Evolutionary conservation across 1,139 yeast genomes (phyloP), one percentile per base, ranked within the genome.

Genomic region (Candida smagusa): DNA sequence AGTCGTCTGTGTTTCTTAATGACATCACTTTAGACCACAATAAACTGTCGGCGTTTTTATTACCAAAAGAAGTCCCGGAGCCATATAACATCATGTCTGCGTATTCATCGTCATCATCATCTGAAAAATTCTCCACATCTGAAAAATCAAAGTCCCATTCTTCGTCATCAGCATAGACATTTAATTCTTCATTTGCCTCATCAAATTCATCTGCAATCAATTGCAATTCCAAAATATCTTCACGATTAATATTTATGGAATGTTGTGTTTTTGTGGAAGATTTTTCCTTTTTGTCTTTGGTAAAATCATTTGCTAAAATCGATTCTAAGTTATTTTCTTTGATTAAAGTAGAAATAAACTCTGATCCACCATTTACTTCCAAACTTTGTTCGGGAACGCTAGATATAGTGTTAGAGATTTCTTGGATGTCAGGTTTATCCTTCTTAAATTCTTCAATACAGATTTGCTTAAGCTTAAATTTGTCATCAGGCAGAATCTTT

Each of bases 181-280:
- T 63, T 12, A 57, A 65, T 5, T 61, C 56, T 7, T 46, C 52
- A 4, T 53, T 61, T 6, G 51, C 45, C 8, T 66, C 74, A 28
- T 65, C 74, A 25, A 79, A 50, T 12, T 78, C 78, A 45, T 73
- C 77, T 0, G 86, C 84, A 3, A 82, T 42, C 12, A 71, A 33
- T 40, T 71, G 75, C 33, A 71, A 50, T 44, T 69, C 72, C 7
- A 67, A 45, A 9, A 69, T 46, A 25, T 67, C 66, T 23, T 53
- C 51, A 22, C 45, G 45, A 8, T 56, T 59, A 11, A 63, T 50
- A 3, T 37, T 37, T 11, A 27, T 9, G 16, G 13, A 8, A 3
- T 24, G 27, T 23, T n/a, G 7, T 22, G 9, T 8, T 6, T 21
- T 11, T 5, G 22, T 11, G 5, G 24, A 11, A 26, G 12, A 12